Base-by-base conservation (phyloP, 129 eudicot species). In the Dittrichia graveolens region DNA sequence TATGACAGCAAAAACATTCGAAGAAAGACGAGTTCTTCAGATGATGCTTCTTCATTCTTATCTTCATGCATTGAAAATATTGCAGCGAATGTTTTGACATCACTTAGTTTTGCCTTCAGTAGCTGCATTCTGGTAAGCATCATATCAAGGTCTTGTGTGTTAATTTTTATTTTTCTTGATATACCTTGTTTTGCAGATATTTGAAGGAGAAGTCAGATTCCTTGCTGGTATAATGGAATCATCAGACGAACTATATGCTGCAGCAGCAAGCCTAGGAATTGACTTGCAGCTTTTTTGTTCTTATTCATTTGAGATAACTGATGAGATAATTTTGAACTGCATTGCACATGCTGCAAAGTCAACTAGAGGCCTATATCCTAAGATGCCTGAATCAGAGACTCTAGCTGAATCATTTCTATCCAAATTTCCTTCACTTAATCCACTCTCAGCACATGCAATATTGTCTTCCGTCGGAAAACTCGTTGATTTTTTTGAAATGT, bases 201-300 rank as follows among this genome's bases (percentile, higher is more conserved):
- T 95, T 78, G 99, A 95, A 86, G 99, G 99, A 47, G 97, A 88
- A 74, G 61, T 71, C 62, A 77, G 81, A 67, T 95, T 88, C 77
- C 80, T 90, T 61, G 57, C 85, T 69, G 78, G 88, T 56, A 72
- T 90, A 64, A 88, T 86, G 94, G 99, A 95, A 81, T 95, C 84
- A 77, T 91, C 97, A 65, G 97, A 90, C 73, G 99, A 84, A 82
- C 80, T 95, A 50, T 90, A 95, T 81, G 99, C 91, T 46, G 99
- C 99, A 35, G 95, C 96, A 61, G 86, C 96, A 48, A 90, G 93
- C 83, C 76, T 90, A 42, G 96, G 91, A 67, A 80, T 88, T 69
- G 85, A 88, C 58, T 72, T 95, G 78, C 99, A 90, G 81, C 78
- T 90, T 65, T 90, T 95, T 72, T 88, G 65, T 73, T 95, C 99